Base-by-base conservation (phyloP, 2,329 filamentous ascomycete species). In the Verruconis gallopava region DNA sequence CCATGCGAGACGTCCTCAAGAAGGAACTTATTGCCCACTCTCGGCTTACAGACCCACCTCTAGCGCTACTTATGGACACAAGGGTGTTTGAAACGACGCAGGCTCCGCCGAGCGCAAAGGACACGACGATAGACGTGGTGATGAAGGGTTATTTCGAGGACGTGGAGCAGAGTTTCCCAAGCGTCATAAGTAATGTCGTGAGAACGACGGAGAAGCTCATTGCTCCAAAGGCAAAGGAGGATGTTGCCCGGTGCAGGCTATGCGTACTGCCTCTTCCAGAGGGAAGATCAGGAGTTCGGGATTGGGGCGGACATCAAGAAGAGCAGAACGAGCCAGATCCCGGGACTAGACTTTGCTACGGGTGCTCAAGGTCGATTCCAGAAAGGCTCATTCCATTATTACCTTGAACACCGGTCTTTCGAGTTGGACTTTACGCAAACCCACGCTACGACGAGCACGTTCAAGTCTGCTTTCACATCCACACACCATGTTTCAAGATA, bases 181-280 rank as follows among this genome's bases (percentile, higher is more conserved):
- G 83, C 43, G 85, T 96, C 43, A 88, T 98, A 50, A 81, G 88
- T 21, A 98, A 98, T 57, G 91, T 98, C 6, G 89, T 95, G 4
- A 77, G 85, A 47, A 98, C 89, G 22, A 80, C 83, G n/a, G 33
- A 17, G 14, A 45, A 46, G 33, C 22, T 45, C 12, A n/a, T 43
- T 6, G 25, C 21, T 19, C 6, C 9, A n/a, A 12, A 30, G 2
- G 15, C 13, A 13, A 21, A 18, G 12, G 19, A 15, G 19, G 19
- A n/a, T 14, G 20, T 18, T 3, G 21, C 15, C 9, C 13, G 11
- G 13, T 46, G 44, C 20, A 40, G 32, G 30, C 35, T 46, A 2
- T 46, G 44, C 22, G 25, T 15, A 6, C 36, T 44, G 15, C 44
- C 36, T 5, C 40, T 46, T 14, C 21, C 21, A 9, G 37, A 44